Percentiles rank a stretch among this genome's conserved stretches.
These are phyloP conservation scores for Ceratobasidium sp. DNA, from an alignment of 1,284 basidiomycete genomes.

Conservation along the genomic window DNA sequence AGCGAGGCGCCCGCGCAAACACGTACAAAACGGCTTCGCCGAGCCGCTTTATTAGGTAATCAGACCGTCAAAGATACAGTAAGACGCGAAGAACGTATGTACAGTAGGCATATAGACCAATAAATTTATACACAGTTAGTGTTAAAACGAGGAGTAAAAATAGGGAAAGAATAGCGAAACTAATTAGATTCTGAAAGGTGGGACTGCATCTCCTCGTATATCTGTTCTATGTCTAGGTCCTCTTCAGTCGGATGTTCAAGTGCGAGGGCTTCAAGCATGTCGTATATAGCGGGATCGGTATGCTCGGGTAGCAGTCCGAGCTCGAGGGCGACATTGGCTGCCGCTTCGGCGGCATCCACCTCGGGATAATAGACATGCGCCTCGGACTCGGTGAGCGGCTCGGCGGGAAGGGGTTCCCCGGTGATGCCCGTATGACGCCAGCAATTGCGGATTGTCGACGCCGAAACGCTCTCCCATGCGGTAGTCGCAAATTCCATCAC, in stretches of 20 bases:
- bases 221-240: not conserved
- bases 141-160: not conserved
- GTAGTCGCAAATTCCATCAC: constrained; percentile 28
- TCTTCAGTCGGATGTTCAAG: not conserved
- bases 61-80: not conserved
- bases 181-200: too few relatives aligned
- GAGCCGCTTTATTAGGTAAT: not conserved
- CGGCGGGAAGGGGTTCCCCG: too few relatives aligned
- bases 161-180: too few relatives aligned
- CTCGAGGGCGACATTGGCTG: not conserved
- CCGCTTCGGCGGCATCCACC: not conserved
- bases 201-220: not conserved
- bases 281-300: not conserved
- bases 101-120: not conserved
- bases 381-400: not conserved
- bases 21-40: not conserved
- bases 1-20: too few relatives aligned
- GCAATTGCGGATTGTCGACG: constrained; percentile 39
- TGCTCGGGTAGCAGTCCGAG: not conserved
- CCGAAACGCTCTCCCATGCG: constrained; percentile 41
- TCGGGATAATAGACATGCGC: not conserved
- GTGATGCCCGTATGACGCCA: constrained; percentile 42
- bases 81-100: not conserved
- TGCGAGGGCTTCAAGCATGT: not conserved
- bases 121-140: not conserved